Percentiles rank a stretch among this genome's conserved stretches.
These are phyloP conservation scores for Populus ilicifolia DNA, from an alignment of 345 rosid species.

Conservation along the genomic window DNA sequence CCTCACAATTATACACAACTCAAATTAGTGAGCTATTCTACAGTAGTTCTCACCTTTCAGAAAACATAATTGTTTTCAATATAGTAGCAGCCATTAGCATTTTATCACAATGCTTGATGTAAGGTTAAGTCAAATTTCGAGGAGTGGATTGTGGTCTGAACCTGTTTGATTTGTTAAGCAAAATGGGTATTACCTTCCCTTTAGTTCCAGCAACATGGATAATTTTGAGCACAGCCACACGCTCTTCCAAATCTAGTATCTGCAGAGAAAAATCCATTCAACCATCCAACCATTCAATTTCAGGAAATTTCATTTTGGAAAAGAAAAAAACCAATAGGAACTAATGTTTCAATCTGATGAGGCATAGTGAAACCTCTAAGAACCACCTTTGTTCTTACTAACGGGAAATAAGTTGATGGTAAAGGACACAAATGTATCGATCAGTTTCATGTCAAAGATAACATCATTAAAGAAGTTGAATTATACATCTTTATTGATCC, in stretches of 20 bases:
- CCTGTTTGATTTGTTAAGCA: neutral
- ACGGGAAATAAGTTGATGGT: neutral
- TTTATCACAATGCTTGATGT: neutral
- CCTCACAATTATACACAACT: neutral
- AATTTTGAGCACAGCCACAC: slow-evolving; percentile 49
- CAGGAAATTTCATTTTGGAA: neutral
- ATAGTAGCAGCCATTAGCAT: neutral
- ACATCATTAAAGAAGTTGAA: neutral
- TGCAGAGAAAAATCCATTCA: slow-evolving; percentile 22
- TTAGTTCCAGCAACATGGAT: slow-evolving; percentile 94
- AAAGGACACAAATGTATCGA: neutral
- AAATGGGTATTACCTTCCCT: slow-evolving; percentile 59
- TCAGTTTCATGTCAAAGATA: neutral
- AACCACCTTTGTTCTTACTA: neutral
- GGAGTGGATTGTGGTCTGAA: neutral
- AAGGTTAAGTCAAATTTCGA: neutral
- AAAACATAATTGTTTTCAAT: neutral
- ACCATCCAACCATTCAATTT: neutral
- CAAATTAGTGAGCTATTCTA: neutral
- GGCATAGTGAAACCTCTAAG: neutral
- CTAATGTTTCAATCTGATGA: neutral
- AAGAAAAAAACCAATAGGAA: neutral
- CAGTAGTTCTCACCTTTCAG: neutral
- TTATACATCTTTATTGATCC: neutral
- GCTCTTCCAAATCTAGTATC: slow-evolving; percentile 73